Evolutionary conservation across 495 filamentous ascomycete genomes (phyloP), one percentile per base, ranked within the genome.

Genomic region (Penicillium pancosmium): DNA sequence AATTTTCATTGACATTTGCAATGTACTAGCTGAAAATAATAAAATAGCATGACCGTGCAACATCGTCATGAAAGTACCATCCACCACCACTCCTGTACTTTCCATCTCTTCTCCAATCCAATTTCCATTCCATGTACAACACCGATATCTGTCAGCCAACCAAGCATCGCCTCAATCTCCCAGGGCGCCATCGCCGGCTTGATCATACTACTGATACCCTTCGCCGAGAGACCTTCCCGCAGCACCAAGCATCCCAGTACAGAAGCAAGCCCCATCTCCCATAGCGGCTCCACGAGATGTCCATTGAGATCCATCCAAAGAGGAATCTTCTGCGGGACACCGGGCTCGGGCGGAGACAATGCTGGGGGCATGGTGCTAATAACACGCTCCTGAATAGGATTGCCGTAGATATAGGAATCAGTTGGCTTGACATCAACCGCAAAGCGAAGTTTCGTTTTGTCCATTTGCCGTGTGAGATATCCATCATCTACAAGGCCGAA

Each of bases 301-400:
- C 83, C 85, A 51, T 91, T 84, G 48, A 96, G 88, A 69, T 91
- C 90, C 58, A 83, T 84, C 92, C 92, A 97, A 25, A 92, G 72
- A 0, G 92, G 92, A 18, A 91, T 76, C 63, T 67, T 84, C 65
- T 61, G 74, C 11, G 67, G 65, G 15, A 59, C n/a, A 1, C 16
- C 38, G 1, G 33, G 8, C 5, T 35, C 10, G 3, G 54, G 34
- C 4, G 33, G 38, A 15, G 69, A 76, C 36, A 66, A 67, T 21
- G 59, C 53, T 5, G 72, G 79, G 35, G 62, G 70, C 43, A 62
- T 72, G 52, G 55, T 65, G 25, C 44, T 35, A 23, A 57, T 47
- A 2, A 62, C 49, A 1, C 54, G 56, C 2, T 65, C 61, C 5
- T 69, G 33, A 0, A 91, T 65, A 0, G 86, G 83, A 40, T 84